A percentile compares a stretch with the other conserved stretches of the same genome.
These are phyloP conservation scores for Candida caryicola DNA, from an alignment of 805 yeast genomes.

Conservation along the genomic window DNA sequence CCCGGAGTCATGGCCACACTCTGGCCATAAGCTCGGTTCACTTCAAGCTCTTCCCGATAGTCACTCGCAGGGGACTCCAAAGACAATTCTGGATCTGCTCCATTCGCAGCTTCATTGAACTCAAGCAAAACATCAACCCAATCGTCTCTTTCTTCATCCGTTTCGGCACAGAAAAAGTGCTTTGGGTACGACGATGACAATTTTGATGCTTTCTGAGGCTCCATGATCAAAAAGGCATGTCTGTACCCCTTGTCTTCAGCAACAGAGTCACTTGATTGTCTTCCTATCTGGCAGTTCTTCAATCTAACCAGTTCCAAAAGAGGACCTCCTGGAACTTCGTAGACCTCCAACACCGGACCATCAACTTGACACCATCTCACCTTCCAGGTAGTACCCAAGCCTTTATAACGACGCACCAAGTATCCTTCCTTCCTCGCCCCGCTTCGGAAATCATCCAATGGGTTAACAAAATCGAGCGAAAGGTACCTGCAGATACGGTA, in stretches of 20 bases:
- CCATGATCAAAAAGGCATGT: constrained; percentile 60
- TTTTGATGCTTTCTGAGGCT: constrained; percentile 36
- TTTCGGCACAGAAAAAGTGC: constrained; percentile 76
- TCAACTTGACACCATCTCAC: constrained; percentile 65
- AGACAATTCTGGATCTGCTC: background rate
- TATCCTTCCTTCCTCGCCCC: constrained; percentile 64
- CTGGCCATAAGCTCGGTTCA: background rate
- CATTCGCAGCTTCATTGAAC: constrained; percentile 18
- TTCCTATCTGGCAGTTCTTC: constrained; percentile 53
- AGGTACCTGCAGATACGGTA: constrained; percentile 60
- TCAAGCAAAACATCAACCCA: constrained; percentile 57
- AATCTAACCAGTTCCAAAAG: constrained; percentile 51
- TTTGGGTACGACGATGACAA: constrained; percentile 40
- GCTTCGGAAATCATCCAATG: constrained; percentile 50
- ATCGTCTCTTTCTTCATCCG: constrained; percentile 67
- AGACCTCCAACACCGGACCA: constrained; percentile 54
- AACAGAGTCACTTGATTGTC: constrained; percentile 44
- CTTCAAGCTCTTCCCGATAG: constrained; percentile 11
- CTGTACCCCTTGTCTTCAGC: constrained; percentile 49
- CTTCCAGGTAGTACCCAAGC: constrained; percentile 65
- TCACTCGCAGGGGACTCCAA: constrained; percentile 9
- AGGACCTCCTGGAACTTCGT: constrained; percentile 56
- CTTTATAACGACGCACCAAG: constrained; percentile 61
- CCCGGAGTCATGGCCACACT: background rate
- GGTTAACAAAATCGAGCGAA: constrained; percentile 63